phyloP scores from a whole-genome alignment of 495 filamentous ascomycete genomes.

The Clohesyomyces aquaticus region DNA sequence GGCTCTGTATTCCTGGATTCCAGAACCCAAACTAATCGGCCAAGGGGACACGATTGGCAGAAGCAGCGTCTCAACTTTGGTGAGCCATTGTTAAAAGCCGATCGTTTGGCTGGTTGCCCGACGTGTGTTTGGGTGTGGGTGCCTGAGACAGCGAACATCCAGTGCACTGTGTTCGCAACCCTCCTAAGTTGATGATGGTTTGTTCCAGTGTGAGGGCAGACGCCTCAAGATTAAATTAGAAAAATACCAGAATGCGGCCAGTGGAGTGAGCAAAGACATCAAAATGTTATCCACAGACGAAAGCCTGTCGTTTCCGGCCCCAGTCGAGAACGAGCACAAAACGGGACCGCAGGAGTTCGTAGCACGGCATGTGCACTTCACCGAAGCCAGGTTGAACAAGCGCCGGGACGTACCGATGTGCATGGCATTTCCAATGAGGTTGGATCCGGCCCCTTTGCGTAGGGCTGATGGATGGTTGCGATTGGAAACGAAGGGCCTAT shows the following conservation, averaged over 20 bases:
- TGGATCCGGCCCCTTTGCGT: neutral
- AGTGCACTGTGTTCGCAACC: neutral
- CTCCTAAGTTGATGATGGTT: neutral
- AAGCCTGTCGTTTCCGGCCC: neutral
- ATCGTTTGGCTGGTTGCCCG: neutral
- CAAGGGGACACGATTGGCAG: too few relatives aligned
- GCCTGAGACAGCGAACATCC: neutral
- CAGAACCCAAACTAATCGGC: too few relatives aligned
- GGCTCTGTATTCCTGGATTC: too few relatives aligned
- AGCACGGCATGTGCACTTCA: neutral
- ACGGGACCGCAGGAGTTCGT: neutral
- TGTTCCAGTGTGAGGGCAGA: neutral
- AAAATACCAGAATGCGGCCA: neutral
- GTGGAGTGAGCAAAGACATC: too few relatives aligned
- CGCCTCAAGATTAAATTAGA: neutral
- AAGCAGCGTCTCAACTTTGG: too few relatives aligned
- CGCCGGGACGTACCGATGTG: neutral
- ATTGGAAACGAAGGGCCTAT: neutral
- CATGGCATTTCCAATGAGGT: neutral
- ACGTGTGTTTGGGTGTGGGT: neutral
- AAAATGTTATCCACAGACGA: neutral
- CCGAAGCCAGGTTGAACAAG: too few relatives aligned
- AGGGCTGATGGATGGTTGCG: slow-evolving; percentile 17
- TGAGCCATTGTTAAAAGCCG: neutral
- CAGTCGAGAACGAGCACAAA: neutral